Conservation (phyloP, 2,329 filamentous ascomycete species). For the Nannizziopsis barbatae region DNA sequence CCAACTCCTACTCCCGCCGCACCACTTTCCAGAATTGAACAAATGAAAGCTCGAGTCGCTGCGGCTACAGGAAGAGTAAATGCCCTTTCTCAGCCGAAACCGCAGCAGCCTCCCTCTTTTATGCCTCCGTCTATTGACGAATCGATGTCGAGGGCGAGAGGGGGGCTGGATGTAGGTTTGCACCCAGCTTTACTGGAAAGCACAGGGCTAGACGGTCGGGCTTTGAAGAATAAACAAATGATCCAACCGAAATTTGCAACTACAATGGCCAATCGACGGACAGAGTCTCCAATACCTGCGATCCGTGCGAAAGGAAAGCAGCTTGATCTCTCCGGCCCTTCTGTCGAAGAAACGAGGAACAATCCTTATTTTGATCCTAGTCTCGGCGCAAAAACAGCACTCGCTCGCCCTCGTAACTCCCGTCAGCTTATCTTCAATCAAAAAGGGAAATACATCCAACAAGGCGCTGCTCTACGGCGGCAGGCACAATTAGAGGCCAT, state of each 20-base stretch:
- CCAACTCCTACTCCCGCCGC: constrained; percentile 24
- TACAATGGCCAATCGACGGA: constrained; percentile 44
- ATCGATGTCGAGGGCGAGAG: constrained; percentile 42
- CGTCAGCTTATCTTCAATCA: constrained; percentile 80
- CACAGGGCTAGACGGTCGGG: constrained; percentile 34
- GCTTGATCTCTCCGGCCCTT: constrained; percentile 48
- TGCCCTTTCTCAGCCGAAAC: constrained; percentile 36
- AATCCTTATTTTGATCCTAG: constrained; percentile 79
- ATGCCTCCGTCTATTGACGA: constrained; percentile 40
- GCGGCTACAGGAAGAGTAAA: constrained; percentile 52
- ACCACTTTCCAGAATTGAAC: constrained; percentile 56
- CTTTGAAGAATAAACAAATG: constrained; percentile 32
- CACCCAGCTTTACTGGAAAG: constrained; percentile 60
- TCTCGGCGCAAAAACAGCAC: constrained; percentile 47
- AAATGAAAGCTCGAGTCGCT: constrained; percentile 67
- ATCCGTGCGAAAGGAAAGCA: constrained; percentile 37
- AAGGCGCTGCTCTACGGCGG: constrained; percentile 76
- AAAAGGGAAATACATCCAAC: constrained; percentile 93
- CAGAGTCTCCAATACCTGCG: constrained; percentile 32
- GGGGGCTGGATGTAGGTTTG: constrained; percentile 62
- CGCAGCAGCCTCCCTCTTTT: constrained; percentile 27
- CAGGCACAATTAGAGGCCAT: constrained; percentile 85
- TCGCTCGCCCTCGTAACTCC: constrained; percentile 54
- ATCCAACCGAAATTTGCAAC: constrained; percentile 45
- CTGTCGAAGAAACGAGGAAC: constrained; percentile 47